Percentiles rank a stretch among this genome's conserved stretches.
Conservation (phyloP, 208 protist species). For the Trypanosoma boissoni region DNA sequence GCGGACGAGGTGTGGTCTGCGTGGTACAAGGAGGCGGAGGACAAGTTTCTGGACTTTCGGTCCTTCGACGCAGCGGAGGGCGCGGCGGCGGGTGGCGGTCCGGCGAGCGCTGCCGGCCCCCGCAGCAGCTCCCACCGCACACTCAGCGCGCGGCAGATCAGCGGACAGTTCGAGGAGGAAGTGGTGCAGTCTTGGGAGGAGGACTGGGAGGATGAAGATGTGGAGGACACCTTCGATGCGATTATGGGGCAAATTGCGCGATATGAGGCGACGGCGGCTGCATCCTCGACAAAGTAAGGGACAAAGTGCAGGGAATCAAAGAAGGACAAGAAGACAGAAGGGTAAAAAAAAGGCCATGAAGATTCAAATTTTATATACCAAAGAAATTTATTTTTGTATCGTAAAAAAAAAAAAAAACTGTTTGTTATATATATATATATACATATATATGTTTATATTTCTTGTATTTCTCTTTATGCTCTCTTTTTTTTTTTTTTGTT, state of each 20-base stretch:
- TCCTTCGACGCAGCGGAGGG: conserved; percentile 52
- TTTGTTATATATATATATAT: neutral
- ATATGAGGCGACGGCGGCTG: conserved; percentile 45
- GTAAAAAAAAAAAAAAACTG: neutral
- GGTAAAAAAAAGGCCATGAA: neutral
- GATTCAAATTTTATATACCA: neutral
- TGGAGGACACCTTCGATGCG: conserved; percentile 88
- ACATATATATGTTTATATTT: neutral
- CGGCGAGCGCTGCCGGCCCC: too few relatives aligned
- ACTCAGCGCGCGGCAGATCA: conserved; percentile 80
- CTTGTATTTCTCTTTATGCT: too few relatives aligned
- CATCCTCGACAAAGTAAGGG: conserved; percentile 11
- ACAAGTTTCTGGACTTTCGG: conserved; percentile 81
- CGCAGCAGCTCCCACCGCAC: conserved; percentile 66
- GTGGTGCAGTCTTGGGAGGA: conserved; percentile 89
- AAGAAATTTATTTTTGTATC: neutral
- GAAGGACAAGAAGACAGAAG: neutral
- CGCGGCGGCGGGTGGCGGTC: conserved; percentile 5
- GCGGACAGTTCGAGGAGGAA: conserved; percentile 89
- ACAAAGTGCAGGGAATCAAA: neutral
- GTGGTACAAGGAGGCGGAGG: conserved; percentile 81
- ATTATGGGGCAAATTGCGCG: conserved; percentile 83
- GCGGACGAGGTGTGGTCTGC: conserved; percentile 76
- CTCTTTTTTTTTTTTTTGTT: too few relatives aligned
- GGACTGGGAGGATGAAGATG: conserved; percentile 91